Evolutionary conservation across 164 flowering plant genomes (phyloP).

Genomic region (Cinnamomum chago): DNA sequence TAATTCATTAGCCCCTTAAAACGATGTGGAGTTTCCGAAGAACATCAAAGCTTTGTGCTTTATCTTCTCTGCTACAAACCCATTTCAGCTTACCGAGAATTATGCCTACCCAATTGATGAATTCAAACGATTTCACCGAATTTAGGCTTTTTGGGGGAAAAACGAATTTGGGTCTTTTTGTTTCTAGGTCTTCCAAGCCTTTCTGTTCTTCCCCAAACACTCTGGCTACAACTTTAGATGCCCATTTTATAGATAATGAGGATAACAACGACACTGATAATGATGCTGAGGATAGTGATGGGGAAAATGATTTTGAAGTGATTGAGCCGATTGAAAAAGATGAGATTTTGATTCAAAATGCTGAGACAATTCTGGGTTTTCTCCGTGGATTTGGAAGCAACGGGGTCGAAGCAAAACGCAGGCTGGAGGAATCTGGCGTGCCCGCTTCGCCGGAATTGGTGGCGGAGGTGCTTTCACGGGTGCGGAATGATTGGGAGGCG

Average conservation of each 20-base stretch:
- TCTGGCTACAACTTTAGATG: neutral
- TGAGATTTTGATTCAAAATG: conserved; percentile 24
- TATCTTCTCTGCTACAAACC: conserved; percentile 1
- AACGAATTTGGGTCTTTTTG: neutral
- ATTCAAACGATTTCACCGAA: neutral
- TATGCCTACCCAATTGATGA: neutral
- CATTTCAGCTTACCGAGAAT: neutral
- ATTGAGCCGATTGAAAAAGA: conserved; percentile 13
- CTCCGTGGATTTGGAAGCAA: conserved; percentile 20
- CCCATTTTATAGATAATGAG: neutral
- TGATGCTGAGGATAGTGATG: conserved; percentile 14
- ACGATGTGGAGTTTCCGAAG: conserved; percentile 1
- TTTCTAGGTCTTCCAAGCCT: neutral
- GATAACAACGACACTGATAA: conserved; percentile 8
- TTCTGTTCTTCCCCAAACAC: conserved; percentile 10
- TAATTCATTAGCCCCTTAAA: neutral
- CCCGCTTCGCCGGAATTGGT: conserved; percentile 45
- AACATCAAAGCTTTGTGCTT: neutral
- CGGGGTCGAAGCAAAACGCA: conserved; percentile 30
- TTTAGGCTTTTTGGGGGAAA: neutral
- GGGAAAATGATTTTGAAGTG: conserved; percentile 14
- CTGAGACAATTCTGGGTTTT: conserved; percentile 26
- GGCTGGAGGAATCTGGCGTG: conserved; percentile 47
- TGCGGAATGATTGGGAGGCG: conserved; percentile 69
- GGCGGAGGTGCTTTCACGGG: conserved; percentile 52